phyloP scores from a whole-genome alignment of 768 basidiomycete species.

The Xerocomus spinulosus region DNA sequence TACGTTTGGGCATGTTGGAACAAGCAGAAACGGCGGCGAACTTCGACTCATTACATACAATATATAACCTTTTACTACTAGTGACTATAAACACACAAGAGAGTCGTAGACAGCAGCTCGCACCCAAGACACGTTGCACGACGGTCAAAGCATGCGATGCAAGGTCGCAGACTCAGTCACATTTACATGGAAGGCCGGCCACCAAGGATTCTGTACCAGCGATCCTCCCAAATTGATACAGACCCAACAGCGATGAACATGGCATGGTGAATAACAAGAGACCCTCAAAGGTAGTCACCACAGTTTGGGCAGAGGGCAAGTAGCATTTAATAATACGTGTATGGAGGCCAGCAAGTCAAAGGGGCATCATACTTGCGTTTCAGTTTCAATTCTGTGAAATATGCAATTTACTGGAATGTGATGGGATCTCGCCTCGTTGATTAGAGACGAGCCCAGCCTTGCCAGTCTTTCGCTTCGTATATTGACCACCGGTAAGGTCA shows the following conservation, averaged over 20 bases:
- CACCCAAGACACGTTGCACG: not conserved
- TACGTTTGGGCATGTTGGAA: slow-evolving; percentile 29
- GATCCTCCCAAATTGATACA: not conserved
- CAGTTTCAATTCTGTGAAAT: not conserved
- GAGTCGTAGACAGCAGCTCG: too few species aligned
- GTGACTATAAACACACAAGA: too few species aligned
- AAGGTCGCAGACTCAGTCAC: not conserved
- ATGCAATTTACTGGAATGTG: too few species aligned
- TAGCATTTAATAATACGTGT: not conserved
- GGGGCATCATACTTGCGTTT: not conserved
- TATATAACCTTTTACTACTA: too few species aligned
- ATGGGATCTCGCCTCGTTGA: too few species aligned
- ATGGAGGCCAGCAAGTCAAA: not conserved
- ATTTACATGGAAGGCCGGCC: not conserved
- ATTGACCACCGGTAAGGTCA: too few species aligned
- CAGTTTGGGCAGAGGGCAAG: not conserved
- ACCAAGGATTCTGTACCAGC: not conserved
- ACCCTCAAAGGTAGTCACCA: not conserved
- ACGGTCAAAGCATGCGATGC: not conserved
- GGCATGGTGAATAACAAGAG: too few species aligned
- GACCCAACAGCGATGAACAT: not conserved
- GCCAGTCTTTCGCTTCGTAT: too few species aligned
- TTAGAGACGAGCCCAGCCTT: too few species aligned
- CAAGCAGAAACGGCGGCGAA: not conserved
- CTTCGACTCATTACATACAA: too few species aligned